phyloP scores from a whole-genome alignment of 192 early-diverging fungal species.

The Gorgonomyces haynaldii region DNA sequence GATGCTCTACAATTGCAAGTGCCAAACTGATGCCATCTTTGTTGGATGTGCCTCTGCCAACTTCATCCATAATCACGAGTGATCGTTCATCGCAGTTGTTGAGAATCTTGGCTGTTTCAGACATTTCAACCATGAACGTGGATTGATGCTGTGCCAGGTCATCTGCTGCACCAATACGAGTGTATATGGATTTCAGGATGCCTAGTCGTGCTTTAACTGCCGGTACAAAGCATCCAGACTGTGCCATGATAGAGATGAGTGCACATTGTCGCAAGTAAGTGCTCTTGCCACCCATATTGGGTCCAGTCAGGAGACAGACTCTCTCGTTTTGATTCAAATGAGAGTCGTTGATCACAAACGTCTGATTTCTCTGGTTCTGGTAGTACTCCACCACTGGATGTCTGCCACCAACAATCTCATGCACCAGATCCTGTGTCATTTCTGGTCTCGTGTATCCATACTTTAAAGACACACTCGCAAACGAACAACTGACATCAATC shows the following conservation, averaged over 20 bases:
- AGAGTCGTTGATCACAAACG: slow-evolving; percentile 8
- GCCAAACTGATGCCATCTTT: slow-evolving; percentile 64
- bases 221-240: slow-evolving; percentile 66
- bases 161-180: slow-evolving; percentile 64
- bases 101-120: slow-evolving; percentile 62
- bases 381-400: slow-evolving; percentile 63
- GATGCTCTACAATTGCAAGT: slow-evolving; percentile 45
- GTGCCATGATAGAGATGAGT: slow-evolving; percentile 47
- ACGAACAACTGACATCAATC: slow-evolving; percentile 27
- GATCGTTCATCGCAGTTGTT: slow-evolving; percentile 41
- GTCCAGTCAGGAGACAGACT: slow-evolving; percentile 37
- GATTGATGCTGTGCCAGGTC: slow-evolving; percentile 53
- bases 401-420: slow-evolving; percentile 45
- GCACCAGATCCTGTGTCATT: slow-evolving; percentile 17
- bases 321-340: slow-evolving; percentile 4
- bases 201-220: slow-evolving; percentile 49
- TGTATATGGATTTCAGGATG: slow-evolving; percentile 58
- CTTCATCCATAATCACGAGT: slow-evolving; percentile 67
- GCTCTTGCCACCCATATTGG: slow-evolving; percentile 73
- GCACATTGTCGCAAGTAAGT: slow-evolving; percentile 58
- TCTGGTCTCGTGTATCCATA: slow-evolving; percentile 47
- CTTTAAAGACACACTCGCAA: slow-evolving; percentile 39
- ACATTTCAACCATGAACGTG: slow-evolving; percentile 70
- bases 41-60: slow-evolving; percentile 70
- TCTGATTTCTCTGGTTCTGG: slow-evolving; percentile 7